Evolutionary conservation across 1,284 basidiomycete genomes (phyloP), one percentile per base, ranked within the genome.

Genomic region (Tilletia caries): DNA sequence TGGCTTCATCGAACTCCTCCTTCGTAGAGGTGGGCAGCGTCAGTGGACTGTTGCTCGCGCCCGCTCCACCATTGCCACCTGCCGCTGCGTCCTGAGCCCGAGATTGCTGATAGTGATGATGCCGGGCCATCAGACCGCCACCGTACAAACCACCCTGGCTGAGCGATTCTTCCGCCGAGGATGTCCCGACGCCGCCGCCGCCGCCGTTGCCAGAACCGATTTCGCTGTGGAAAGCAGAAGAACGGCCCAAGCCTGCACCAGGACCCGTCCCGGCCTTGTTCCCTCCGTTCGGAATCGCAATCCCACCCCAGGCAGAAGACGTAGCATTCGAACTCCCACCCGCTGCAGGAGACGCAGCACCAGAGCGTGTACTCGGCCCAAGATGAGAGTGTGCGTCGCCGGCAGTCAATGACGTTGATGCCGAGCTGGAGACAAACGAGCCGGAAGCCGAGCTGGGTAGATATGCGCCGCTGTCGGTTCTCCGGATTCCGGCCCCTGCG

Each of bases 1-100:
- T 80, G 2, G 79, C 73, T 52, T 82, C 81, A 15, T 82, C 79
- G 46, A 74, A 74, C 60, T 77, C 80, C 23, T 48, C 72, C 48
- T 76, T 71, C 1, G 79, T 75, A 18, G 66, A 66, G 37, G 23
- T 29, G 29, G 52, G 71, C 70, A 1, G 72, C 73, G 6, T 69
- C 71, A 44, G 66, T 68, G 73, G 58, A 73, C 41, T 72, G 67
- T 8, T 70, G 68, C 27, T 68, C 71, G 58, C 66, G 20, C 68
- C 58, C 44, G 68, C 66, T 50, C 69, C 44, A n/a, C 32, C 29
- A 58, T 50, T 25, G 10, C 29, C 29, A 33, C 37, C 13, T 65
- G 23, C 12, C 60, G 41, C 10, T 27, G n/a, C 67, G 32, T n/a
- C 67, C 50, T 46, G 70, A 68, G 27, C 69, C 29, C 58, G 58